Base-by-base conservation (phyloP, 2,329 filamentous ascomycete species). In the Paracoccidioides lutzii region DNA sequence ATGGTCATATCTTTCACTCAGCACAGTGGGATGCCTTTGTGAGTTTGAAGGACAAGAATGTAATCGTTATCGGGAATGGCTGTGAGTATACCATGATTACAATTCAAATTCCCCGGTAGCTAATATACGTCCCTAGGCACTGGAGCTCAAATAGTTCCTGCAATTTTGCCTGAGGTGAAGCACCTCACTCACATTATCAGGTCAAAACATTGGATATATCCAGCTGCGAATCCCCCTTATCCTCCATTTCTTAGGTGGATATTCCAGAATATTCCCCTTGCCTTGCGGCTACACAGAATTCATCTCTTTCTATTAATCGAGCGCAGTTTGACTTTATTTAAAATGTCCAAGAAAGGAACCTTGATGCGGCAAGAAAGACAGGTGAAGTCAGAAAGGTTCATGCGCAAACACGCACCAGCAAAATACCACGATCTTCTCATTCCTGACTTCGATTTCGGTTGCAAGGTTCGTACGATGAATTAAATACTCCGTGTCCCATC, bases 341-440 rank as follows among this genome's bases (percentile, higher is more conserved):
- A 61, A 10, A 63, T 78, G n/a, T 79, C 78, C 58, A 71, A 74
- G 2, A 68, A 67, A 32, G 71, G 77, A 2, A 63, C 69, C 2
- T 67, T 66, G 44, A 58, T 71, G 5, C 66, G 77, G 5, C 66
- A 67, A 43, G 59, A 63, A 6, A 66, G 71, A 3, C 73, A 76
- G 57, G 63, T 62, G 9, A 69, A 63, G 64, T 73, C 73, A 59
- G 60, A 80, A 40, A 59, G 60, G 28, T 71, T 76, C 48, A 75
- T 81, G 70, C 74, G 72, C 53, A 62, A 66, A 7, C 72, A 65
- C 0, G 77, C 77, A 0, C 81, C 82, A 0, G 70, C 75, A 45
- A 78, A 81, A 64, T 84, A 83, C 57, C 78, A 80, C 59, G 76
- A 81, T 38, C 70, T 81, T 8, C 64, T 84, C 40, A 80, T 81